Conservation (phyloP, 2,329 filamentous ascomycete species). For the Ophiostoma ulmi region DNA sequence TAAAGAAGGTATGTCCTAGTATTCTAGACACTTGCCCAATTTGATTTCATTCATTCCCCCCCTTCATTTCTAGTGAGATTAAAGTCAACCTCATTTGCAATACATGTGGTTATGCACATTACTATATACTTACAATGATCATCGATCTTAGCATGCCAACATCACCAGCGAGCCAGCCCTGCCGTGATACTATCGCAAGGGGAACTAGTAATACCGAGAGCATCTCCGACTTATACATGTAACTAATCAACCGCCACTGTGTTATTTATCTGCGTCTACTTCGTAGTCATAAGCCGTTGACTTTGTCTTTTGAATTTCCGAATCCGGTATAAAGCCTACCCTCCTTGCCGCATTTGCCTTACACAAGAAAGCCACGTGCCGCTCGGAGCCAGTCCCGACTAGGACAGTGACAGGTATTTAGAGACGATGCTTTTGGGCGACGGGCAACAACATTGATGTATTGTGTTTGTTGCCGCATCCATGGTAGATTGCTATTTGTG, state of each 20-base stretch:
- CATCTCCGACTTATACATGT: not conserved
- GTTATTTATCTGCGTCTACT: too few species aligned
- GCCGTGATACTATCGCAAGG: not conserved
- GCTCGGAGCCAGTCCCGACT: not conserved
- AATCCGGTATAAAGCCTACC: not conserved
- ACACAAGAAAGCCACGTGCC: not conserved
- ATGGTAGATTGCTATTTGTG: too few species aligned
- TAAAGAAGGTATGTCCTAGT: too few species aligned
- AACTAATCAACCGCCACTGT: not conserved
- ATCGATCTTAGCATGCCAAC: too few species aligned
- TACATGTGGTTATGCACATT: too few species aligned
- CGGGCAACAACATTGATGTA: too few species aligned
- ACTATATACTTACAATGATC: too few species aligned
- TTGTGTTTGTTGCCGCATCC: too few species aligned
- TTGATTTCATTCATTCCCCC: too few species aligned
- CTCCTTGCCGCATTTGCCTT: not conserved
- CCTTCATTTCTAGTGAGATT: too few species aligned
- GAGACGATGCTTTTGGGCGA: not conserved
- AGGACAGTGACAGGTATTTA: not conserved
- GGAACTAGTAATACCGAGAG: not conserved
- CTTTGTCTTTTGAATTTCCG: not conserved
- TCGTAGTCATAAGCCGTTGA: not conserved
- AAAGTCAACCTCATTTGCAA: too few species aligned
- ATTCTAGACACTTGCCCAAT: too few species aligned
- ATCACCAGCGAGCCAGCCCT: not conserved